Percentiles rank a stretch among this genome's conserved stretches.
These are phyloP conservation scores for Cladorrhinum sp. DNA, from an alignment of 2,329 filamentous ascomycete genomes.

Conservation along the genomic window DNA sequence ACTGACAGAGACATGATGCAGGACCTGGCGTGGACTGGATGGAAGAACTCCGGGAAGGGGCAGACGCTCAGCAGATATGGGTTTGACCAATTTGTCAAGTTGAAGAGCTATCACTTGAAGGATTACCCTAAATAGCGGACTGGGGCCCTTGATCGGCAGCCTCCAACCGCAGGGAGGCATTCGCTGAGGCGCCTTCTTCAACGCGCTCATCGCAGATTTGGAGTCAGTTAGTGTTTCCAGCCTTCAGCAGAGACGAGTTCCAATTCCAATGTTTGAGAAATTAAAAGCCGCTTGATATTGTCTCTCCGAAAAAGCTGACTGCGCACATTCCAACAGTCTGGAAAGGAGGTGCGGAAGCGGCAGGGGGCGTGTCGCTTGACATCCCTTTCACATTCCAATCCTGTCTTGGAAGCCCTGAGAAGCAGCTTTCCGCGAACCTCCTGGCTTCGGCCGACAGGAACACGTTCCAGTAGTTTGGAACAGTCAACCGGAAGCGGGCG, in stretches of 20 bases:
- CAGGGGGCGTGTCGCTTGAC: conserved; percentile 10
- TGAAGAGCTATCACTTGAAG: conserved; percentile 95
- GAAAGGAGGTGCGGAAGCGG: conserved; percentile 21
- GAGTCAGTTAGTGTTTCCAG: conserved; percentile 10
- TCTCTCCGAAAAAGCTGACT: conserved; percentile 17
- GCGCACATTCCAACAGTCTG: conserved; percentile 23
- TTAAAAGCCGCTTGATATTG: conserved; percentile 11
- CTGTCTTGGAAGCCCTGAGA: conserved; percentile 1
- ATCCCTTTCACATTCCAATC: conserved; percentile 21
- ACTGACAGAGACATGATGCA: conserved; percentile 37
- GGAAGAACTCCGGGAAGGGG: conserved; percentile 95
- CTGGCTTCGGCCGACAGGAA: conserved; percentile 4
- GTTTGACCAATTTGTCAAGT: conserved; percentile 92
- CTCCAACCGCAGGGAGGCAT: conserved; percentile 19
- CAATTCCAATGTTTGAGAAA: conserved; percentile 5
- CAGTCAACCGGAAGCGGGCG: conserved; percentile 15
- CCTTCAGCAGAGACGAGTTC: conserved; percentile 7
- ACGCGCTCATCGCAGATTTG: conserved; percentile 14
- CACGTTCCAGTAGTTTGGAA: conserved; percentile 18
- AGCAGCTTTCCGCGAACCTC: not conserved
- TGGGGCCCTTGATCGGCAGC: conserved; percentile 6
- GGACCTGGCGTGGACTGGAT: conserved; percentile 95
- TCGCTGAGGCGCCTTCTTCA: conserved; percentile 19
- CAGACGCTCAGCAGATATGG: conserved; percentile 86
- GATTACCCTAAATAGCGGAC: conserved; percentile 60